Base-by-base conservation (phyloP, 495 filamentous ascomycete genomes). In the Annulohypoxylon stygium region DNA sequence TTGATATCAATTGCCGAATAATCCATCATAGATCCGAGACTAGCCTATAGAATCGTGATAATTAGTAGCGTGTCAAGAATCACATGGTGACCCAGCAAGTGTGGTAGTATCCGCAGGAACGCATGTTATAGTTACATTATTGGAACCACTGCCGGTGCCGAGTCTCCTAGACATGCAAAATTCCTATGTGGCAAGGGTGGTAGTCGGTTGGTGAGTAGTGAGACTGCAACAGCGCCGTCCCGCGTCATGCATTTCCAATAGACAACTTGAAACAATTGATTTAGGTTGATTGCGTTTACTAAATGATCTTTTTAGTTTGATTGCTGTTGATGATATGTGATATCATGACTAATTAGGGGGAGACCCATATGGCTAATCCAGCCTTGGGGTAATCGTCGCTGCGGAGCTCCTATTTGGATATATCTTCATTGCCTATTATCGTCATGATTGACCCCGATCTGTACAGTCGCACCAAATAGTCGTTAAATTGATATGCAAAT, bases 41-140 rank as follows among this genome's bases (percentile, higher is more conserved):
- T 30, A 12, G 4, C 36, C 20, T 43, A 41, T 34, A 60, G 37
- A 3, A 43, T 60, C 26, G 37, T 45, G 57, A 30, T 18, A 6
- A 43, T 60, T 43, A n/a, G 4, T 8, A 5, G 30, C 33, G 7
- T 57, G 33, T 37, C 20, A 37, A 41, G 43, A 41, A 60, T 45
- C 36, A 41, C 18, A 26, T 43, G 36, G 57, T 14, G 37, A 3
- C 23, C 20, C 9, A 26, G 57, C 1, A 26, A 39, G 12, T n/a
- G 37, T 20, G 16, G 36, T 34, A 43, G 30, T 18, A n/a, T 23
- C 39, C 36, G 36, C 16, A 11, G 36, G 57, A 41, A 60, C 57
- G 37, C 37, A 36, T 41, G 57, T 10, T 34, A 43, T n/a, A n/a
- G 57, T 60, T 25, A 10, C 57, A 60, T 60, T 41, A 60, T 60